Conservation (phyloP, 2,329 filamentous ascomycete genomes). For the Tolypocladium amazonense region DNA sequence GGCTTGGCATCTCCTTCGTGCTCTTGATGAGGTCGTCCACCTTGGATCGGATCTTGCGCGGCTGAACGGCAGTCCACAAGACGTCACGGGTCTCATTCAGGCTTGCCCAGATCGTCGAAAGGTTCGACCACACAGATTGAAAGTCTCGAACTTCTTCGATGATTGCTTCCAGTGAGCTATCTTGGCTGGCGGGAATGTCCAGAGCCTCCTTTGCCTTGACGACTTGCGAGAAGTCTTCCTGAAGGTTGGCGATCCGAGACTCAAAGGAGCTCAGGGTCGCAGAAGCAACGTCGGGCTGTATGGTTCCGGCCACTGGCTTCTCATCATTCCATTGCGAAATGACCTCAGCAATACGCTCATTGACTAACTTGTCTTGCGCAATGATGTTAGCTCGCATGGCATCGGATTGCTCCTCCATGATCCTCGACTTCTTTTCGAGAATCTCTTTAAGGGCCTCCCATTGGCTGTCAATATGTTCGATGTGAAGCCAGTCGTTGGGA, state of each 20-base stretch:
- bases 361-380: constrained; percentile 86
- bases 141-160: constrained; percentile 97
- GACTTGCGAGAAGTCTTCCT: constrained; percentile 85
- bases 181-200: constrained; percentile 69
- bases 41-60: constrained; percentile 79
- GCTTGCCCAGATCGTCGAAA: constrained; percentile 94
- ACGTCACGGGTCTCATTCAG: constrained; percentile 87
- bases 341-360: constrained; percentile 77
- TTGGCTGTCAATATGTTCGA: constrained; percentile 92
- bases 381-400: constrained; percentile 88
- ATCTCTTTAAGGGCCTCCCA: constrained; percentile 93
- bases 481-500: constrained; percentile 85
- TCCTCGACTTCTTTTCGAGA: constrained; percentile 81
- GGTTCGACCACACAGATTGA: constrained; percentile 93
- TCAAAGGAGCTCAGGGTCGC: constrained; percentile 76
- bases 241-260: constrained; percentile 70
- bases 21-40: constrained; percentile 92
- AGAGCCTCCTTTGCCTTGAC: constrained; percentile 94
- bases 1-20: constrained; percentile 97
- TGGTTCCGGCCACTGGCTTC: constrained; percentile 91
- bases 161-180: constrained; percentile 73
- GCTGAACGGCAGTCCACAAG: constrained; percentile 91
- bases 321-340: constrained; percentile 87
- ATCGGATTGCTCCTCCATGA: constrained; percentile 94
- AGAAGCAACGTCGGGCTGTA: constrained; percentile 81